phyloP scores from a whole-genome alignment of 2,329 filamentous ascomycete genomes.

The Reticulascus tulasneorum region DNA sequence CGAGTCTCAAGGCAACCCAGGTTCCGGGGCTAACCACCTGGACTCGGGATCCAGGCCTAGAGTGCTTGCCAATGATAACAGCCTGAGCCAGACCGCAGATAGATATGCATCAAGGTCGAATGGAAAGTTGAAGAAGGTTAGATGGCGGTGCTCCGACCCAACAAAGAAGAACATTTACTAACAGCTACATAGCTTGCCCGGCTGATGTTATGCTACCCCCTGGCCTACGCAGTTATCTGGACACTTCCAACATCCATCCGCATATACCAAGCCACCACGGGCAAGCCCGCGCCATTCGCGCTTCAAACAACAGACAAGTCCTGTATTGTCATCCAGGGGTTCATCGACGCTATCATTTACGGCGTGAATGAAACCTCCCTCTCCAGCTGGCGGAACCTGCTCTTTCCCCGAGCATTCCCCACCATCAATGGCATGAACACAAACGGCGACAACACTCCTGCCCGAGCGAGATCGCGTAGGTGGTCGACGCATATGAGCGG shows the following conservation, averaged over 20 bases:
- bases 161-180: background rate
- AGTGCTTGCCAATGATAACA: constrained; percentile 2
- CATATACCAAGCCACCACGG: constrained; percentile 32
- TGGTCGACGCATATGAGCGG: no score
- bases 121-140: constrained; percentile 18
- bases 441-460: background rate
- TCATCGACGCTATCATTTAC: constrained; percentile 37
- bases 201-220: constrained; percentile 37
- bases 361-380: constrained; percentile 18
- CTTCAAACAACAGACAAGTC: constrained; percentile 32
- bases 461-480: no score
- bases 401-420: constrained; percentile 1
- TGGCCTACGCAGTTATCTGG: constrained; percentile 38
- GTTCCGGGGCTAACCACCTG: no score
- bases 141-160: constrained; percentile 5
- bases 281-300: constrained; percentile 28
- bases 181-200: constrained; percentile 27
- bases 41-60: constrained; percentile 14
- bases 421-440: background rate
- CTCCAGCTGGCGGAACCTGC: constrained; percentile 4
- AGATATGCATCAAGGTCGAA: constrained; percentile 5
- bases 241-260: constrained; percentile 34
- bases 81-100: background rate
- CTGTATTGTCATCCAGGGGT: constrained; percentile 36
- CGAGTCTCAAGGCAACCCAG: constrained; percentile 4